A percentile compares a stretch with the other conserved stretches of the same genome.
Conservation (phyloP, 2,329 filamentous ascomycete species). For the Fusarium austroafricanum region DNA sequence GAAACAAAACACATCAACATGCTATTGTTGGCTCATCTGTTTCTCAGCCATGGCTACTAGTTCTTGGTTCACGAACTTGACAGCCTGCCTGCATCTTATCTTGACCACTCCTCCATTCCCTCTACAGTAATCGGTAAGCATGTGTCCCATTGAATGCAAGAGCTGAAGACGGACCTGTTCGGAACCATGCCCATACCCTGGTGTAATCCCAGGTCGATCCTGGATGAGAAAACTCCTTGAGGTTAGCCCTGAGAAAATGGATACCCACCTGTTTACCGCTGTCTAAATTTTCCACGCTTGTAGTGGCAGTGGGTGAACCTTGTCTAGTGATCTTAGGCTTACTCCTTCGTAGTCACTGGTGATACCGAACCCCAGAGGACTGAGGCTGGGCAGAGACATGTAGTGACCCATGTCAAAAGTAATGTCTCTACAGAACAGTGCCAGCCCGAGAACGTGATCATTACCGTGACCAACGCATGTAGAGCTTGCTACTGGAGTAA, state of each 20-base stretch:
- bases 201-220: conserved; percentile 8
- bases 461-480: conserved; percentile 25
- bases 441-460: conserved; percentile 24
- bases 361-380: conserved; percentile 12
- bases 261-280: conserved; percentile 22
- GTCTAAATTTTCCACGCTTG: conserved; percentile 5
- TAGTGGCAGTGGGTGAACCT: conserved; percentile 1
- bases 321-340: neutral
- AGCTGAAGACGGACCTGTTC: neutral
- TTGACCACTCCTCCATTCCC: neutral
- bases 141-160: neutral
- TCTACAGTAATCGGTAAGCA: conserved; percentile 1
- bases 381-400: conserved; percentile 33
- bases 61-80: conserved; percentile 4
- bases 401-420: conserved; percentile 9
- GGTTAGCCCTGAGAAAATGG: conserved; percentile 29
- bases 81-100: neutral
- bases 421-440: conserved; percentile 8
- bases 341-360: neutral
- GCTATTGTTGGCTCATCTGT: conserved; percentile 30
- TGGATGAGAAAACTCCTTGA: conserved; percentile 10
- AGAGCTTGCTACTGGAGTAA: conserved; percentile 27
- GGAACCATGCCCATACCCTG: conserved; percentile 14
- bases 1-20: conserved; percentile 10
- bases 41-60: neutral